Percentiles rank a stretch among this genome's conserved stretches.
Conservation (phyloP, 257 asterid species). For the Gentiana straminea region DNA sequence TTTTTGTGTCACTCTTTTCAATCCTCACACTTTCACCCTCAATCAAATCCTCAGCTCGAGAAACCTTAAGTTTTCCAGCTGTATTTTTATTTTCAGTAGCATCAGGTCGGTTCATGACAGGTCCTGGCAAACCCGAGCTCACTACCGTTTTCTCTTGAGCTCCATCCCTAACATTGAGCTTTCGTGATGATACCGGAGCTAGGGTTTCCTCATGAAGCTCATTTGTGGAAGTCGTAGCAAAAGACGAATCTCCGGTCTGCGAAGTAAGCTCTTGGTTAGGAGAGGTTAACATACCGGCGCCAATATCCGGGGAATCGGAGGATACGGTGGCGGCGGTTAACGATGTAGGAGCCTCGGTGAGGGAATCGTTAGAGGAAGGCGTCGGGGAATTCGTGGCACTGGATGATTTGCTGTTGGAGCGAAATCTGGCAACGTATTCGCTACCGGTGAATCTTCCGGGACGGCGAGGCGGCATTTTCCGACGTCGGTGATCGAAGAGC, state of each 20-base stretch:
- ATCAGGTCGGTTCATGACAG: conserved; percentile 5
- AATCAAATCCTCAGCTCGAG: conserved; percentile 10
- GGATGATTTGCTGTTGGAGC: conserved; percentile 5
- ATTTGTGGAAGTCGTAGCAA: neutral
- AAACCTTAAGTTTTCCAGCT: neutral
- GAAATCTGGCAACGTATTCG: neutral
- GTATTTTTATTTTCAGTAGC: neutral
- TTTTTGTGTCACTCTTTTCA: conserved; percentile 21
- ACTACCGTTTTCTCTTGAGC: conserved; percentile 4
- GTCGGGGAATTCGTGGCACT: conserved; percentile 3
- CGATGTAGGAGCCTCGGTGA: neutral
- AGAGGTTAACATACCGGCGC: neutral
- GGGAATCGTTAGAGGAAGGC: conserved; percentile 3
- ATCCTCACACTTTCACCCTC: conserved; percentile 11
- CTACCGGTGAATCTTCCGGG: conserved; percentile 12
- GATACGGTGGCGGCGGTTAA: neutral
- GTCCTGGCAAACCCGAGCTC: conserved; percentile 3
- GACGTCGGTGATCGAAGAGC: no score
- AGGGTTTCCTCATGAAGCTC: neutral
- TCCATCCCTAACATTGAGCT: neutral
- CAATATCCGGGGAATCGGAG: neutral
- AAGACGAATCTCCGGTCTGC: neutral
- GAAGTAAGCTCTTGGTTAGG: neutral
- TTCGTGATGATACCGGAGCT: neutral
- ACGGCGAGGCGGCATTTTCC: conserved; percentile 2